Evolutionary conservation across 345 rosid genomes (phyloP), one percentile per base, ranked within the genome.

Genomic region (Rhizophora apiculata): DNA sequence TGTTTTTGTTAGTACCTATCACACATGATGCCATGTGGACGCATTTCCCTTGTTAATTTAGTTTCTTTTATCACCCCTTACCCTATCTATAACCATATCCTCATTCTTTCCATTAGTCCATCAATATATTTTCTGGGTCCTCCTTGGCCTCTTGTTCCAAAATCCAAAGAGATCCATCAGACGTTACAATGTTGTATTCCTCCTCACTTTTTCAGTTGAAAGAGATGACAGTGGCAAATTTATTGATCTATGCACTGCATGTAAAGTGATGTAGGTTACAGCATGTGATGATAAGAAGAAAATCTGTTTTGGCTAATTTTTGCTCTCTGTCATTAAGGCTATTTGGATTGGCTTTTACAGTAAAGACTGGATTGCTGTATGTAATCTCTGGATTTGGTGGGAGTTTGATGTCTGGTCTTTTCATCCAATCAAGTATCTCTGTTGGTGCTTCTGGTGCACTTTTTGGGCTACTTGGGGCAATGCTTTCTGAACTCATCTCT

Each of bases 401-500:
- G 80, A 95, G 99, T 62, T 76, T 95, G 82, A 64, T 95, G 72
- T 95, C 99, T 16, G 96, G 88, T 53, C 93, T 95, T 68, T 95
- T 95, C 74, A 80, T 95, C 62, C 89, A 88, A 74, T 65, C 88
- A 27, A 83, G 77, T 68, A 81, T 95, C 76, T 95, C 97, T 0
- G 99, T 95, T 62, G 99, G 99, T 69, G 99, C 99, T 43, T 95
- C 99, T 53, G 99, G 99, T 81, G 96, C 96, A 0, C 89, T 95
- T 34, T 92, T 95, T 83, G 99, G 97, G 59, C 81, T 95, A 63
- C 91, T 95, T 21, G 99, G 99, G 46, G 87, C 89, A 72, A 92
- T 95, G 97, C 97, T 95, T 16, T 92, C 99, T 53, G 99, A 95
- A 76, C 96, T 95, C 74, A 86, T 95, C 60, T 90, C 91, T 48